Evolutionary conservation across 1,284 basidiomycete genomes (phyloP).

Genomic region (Sanghuangporus sanghuang): DNA sequence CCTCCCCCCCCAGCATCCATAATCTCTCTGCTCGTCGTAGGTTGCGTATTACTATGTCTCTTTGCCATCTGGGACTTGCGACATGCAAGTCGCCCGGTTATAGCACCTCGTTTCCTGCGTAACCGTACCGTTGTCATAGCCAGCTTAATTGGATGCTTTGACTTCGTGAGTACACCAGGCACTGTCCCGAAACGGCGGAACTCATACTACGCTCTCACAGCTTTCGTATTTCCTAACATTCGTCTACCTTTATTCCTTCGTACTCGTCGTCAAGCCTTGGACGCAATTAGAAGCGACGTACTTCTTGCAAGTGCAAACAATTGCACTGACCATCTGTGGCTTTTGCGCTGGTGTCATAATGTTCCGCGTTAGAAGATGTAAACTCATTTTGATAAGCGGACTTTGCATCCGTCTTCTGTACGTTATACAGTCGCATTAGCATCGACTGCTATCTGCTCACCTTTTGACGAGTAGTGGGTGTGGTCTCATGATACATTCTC

Average conservation of each 20-base stretch:
- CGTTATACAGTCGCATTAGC: conserved; percentile 7
- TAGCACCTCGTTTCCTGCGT: conserved; percentile 49
- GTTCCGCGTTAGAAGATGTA: conserved; percentile 51
- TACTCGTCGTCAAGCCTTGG: conserved; percentile 58
- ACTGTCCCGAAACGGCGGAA: background rate
- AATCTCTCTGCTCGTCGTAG: conserved; percentile 52
- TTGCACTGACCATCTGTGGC: conserved; percentile 62
- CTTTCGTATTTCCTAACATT: conserved; percentile 58
- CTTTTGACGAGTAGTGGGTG: conserved; percentile 42
- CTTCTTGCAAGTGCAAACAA: conserved; percentile 50
- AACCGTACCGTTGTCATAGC: conserved; percentile 59
- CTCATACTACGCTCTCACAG: conserved; percentile 26
- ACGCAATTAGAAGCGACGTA: conserved; percentile 46
- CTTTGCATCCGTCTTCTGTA: conserved; percentile 58
- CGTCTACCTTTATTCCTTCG: conserved; percentile 58
- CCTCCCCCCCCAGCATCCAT: conserved; percentile 39
- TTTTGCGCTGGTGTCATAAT: conserved; percentile 55
- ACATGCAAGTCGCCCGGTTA: conserved; percentile 45
- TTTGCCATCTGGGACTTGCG: conserved; percentile 47
- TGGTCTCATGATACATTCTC: conserved; percentile 69
- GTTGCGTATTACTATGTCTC: conserved; percentile 35
- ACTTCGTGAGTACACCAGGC: conserved; percentile 44
- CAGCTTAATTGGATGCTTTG: conserved; percentile 62
- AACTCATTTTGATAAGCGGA: conserved; percentile 58
- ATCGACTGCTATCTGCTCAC: background rate